phyloP scores from a whole-genome alignment of 2,329 filamentous ascomycete species.

The Fusarium sublunatum region DNA sequence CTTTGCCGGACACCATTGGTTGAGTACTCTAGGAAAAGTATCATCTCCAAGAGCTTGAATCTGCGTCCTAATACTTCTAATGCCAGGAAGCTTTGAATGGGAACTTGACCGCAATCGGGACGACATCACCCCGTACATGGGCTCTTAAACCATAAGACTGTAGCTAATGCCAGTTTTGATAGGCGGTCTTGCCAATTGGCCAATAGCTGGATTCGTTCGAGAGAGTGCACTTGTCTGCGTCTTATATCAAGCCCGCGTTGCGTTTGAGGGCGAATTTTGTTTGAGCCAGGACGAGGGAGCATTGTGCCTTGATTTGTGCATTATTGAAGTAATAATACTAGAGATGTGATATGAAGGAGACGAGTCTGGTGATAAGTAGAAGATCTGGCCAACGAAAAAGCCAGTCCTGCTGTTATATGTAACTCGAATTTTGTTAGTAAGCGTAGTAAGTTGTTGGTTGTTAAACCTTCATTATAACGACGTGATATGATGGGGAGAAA shows the following conservation, averaged over 20 bases:
- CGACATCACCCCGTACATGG: background rate
- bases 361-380: background rate
- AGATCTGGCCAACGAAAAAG: background rate
- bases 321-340: background rate
- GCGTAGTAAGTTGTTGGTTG: background rate
- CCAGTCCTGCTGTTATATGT: background rate
- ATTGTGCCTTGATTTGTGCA: background rate
- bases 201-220: background rate
- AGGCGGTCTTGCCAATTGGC: background rate
- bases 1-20: background rate
- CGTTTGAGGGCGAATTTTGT: background rate
- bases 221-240: background rate
- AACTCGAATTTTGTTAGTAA: slow-evolving; percentile 8
- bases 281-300: background rate
- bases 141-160: background rate
- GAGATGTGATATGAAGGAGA: too few species aligned
- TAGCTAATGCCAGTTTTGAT: background rate
- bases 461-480: background rate
- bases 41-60: background rate
- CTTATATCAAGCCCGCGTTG: background rate
- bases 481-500: background rate
- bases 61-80: too few species aligned
- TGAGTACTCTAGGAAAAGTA: background rate
- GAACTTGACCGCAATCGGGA: background rate
- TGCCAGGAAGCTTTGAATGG: background rate